These are phyloP conservation scores for Penicillium subrubescens DNA, from an alignment of 495 filamentous ascomycete species.

Conservation along the genomic window DNA sequence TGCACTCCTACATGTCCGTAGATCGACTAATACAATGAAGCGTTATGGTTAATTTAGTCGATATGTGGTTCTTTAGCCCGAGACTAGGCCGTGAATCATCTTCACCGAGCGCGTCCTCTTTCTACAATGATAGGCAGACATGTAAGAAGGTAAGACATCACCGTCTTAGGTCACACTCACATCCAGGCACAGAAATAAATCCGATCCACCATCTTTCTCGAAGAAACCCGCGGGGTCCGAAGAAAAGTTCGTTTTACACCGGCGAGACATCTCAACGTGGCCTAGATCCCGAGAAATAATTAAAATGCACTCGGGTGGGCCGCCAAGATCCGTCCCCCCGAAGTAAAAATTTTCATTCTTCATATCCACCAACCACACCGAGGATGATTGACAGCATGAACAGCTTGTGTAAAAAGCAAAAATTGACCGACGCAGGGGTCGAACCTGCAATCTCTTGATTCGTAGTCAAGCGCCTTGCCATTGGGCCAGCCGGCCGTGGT, in stretches of 20 bases:
- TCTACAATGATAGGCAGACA: not conserved
- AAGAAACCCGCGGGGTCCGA: no score
- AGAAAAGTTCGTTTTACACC: no score
- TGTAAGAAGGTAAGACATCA: not conserved
- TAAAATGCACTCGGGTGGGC: not conserved
- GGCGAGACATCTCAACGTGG: conserved; percentile 6
- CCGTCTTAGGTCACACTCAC: not conserved
- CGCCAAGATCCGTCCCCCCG: not conserved
- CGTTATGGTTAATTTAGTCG: not conserved
- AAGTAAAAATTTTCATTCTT: not conserved
- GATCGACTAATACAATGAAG: not conserved
- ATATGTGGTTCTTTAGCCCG: not conserved
- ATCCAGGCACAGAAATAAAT: not conserved
- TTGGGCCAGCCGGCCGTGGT: conserved; percentile 57
- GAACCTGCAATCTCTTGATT: conserved; percentile 63
- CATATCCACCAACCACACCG: not conserved
- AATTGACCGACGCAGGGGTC: conserved; percentile 48
- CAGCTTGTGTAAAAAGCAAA: not conserved
- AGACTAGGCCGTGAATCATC: not conserved
- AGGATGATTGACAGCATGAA: not conserved
- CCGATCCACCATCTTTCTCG: no score
- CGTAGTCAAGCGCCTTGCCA: conserved; percentile 76
- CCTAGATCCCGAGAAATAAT: not conserved
- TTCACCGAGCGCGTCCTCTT: not conserved
- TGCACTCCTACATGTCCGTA: not conserved